Percentiles rank a stretch among this genome's conserved stretches.
phyloP scores from a whole-genome alignment of 495 filamentous ascomycete genomes.

The Aspergillus diversus region DNA sequence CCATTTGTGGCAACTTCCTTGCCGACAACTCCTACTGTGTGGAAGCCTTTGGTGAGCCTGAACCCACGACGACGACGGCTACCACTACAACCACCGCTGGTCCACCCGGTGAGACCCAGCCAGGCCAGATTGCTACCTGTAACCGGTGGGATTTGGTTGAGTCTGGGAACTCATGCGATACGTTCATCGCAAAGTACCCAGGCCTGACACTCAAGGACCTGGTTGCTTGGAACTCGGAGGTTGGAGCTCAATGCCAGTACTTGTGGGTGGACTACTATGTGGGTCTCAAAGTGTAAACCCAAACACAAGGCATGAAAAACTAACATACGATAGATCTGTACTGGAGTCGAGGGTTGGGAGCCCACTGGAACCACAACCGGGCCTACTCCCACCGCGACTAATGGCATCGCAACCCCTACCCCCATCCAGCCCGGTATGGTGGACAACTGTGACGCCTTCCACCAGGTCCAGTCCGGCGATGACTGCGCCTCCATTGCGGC shows the following conservation, averaged over 20 bases:
- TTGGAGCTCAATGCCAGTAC: constrained; percentile 5
- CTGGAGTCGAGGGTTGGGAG: not conserved
- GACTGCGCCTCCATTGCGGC: constrained; percentile 2
- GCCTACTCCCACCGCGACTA: not conserved
- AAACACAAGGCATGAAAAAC: no score
- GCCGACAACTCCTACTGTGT: constrained; percentile 28
- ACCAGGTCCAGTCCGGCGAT: constrained; percentile 13
- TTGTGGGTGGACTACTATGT: constrained; percentile 14
- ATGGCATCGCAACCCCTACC: constrained; percentile 1
- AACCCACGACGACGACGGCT: constrained; percentile 6
- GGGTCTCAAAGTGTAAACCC: not conserved
- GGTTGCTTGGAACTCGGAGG: constrained; percentile 5
- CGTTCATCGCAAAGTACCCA: constrained; percentile 3
- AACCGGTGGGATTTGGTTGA: constrained; percentile 14
- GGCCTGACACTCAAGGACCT: constrained; percentile 3
- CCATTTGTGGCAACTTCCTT: constrained; percentile 19
- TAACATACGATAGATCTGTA: constrained; percentile 2
- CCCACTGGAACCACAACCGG: constrained; percentile 7
- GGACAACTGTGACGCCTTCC: constrained; percentile 8
- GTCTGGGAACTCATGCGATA: constrained; percentile 7
- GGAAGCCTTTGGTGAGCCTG: constrained; percentile 22
- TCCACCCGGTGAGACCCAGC: not conserved
- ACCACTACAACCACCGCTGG: constrained; percentile 3
- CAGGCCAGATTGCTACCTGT: constrained; percentile 6
- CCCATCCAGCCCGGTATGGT: constrained; percentile 8